Conservation (phyloP, 139 green algal species). For the Picochlorum costavermella region DNA sequence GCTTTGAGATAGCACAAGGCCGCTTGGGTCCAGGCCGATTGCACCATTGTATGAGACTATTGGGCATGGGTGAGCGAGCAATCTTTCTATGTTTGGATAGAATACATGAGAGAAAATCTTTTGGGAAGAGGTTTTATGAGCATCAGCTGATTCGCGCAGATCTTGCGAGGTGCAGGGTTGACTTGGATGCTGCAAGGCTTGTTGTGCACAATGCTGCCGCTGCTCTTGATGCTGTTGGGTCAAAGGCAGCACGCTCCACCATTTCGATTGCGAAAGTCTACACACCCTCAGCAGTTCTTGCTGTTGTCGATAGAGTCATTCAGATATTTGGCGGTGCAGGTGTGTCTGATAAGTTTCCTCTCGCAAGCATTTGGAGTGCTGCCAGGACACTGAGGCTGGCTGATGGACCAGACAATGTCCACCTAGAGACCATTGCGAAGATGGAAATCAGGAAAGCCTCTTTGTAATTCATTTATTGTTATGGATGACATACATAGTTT, state of each 20-base stretch:
- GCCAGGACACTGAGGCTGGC: conserved; percentile 89
- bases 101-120: conserved; percentile 4
- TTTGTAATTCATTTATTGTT: neutral
- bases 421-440: conserved; percentile 84
- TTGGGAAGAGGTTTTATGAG: conserved; percentile 40
- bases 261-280: conserved; percentile 88
- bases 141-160: conserved; percentile 53
- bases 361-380: conserved; percentile 74
- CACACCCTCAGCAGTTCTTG: conserved; percentile 65
- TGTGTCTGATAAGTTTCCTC: conserved; percentile 68
- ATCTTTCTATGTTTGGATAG: conserved; percentile 52
- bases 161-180: conserved; percentile 43
- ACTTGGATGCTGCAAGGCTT: conserved; percentile 49
- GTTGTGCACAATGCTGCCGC: conserved; percentile 74
- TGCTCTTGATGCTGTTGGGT: conserved; percentile 65
- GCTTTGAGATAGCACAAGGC: conserved; percentile 98
- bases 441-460: conserved; percentile 47
- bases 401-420: conserved; percentile 95
- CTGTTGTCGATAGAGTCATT: conserved; percentile 76
- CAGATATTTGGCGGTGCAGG: conserved; percentile 77
- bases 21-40: conserved; percentile 91
- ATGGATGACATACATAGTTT: neutral
- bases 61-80: conserved; percentile 77
- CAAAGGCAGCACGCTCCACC: conserved; percentile 67
- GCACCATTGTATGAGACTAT: conserved; percentile 97